Conservation (phyloP, 306 rosid genomes). For the Chamaecrista fasciculata region DNA sequence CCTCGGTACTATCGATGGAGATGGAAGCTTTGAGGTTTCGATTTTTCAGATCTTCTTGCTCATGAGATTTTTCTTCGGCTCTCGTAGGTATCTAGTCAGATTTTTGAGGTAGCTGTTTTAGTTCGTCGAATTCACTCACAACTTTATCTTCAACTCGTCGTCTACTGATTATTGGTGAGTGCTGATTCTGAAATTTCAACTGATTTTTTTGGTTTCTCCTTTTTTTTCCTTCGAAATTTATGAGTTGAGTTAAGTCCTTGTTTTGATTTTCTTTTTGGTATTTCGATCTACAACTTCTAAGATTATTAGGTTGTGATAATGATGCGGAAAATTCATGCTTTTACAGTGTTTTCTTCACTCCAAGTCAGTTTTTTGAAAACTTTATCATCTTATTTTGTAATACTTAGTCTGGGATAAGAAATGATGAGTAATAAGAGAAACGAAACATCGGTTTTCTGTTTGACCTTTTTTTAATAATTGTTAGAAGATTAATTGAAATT, state of each 20-base stretch:
- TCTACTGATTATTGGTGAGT: slow-evolving; percentile 46
- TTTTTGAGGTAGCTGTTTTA: slow-evolving; percentile 21
- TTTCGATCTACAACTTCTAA: slow-evolving; percentile 4
- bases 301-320: neutral
- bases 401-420: neutral
- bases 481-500: neutral
- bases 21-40: slow-evolving; percentile 41
- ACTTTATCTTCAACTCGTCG: slow-evolving; percentile 33
- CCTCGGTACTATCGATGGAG: slow-evolving; percentile 53
- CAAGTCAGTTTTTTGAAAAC: neutral
- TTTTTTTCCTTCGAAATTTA: neutral
- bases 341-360: neutral
- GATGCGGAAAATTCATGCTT: neutral
- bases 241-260: neutral
- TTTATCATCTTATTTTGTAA: neutral
- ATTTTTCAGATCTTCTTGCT: slow-evolving; percentile 24
- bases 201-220: neutral
- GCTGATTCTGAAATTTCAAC: neutral
- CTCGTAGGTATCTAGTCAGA: neutral
- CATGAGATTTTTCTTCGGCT: neutral
- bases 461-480: neutral
- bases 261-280: neutral
- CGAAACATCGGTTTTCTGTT: too few species aligned
- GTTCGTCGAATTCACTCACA: slow-evolving; percentile 30
- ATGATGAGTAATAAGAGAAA: neutral